Conservation (phyloP, 345 rosid species). For the Aquilaria sinensis region DNA sequence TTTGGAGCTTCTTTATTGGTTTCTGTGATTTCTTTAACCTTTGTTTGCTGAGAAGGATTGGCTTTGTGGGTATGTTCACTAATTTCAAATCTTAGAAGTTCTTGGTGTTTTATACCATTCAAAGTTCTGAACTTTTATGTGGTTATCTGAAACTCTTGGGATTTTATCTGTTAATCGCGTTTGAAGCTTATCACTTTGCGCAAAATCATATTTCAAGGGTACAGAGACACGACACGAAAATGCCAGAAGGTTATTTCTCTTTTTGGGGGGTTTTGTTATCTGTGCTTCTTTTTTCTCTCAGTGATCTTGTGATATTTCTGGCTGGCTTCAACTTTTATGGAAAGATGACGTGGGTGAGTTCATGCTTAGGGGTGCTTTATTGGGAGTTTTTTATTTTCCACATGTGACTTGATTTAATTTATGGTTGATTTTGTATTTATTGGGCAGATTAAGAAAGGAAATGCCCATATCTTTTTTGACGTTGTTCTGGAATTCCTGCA, state of each 20-base stretch:
- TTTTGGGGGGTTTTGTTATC: neutral
- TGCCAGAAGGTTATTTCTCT: neutral
- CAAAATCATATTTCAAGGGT: too few relatives aligned
- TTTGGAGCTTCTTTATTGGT: too few relatives aligned
- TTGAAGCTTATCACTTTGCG: neutral
- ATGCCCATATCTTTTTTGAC: neutral
- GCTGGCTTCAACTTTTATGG: neutral
- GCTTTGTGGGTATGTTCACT: too few relatives aligned
- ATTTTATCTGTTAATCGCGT: neutral
- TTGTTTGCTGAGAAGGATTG: too few relatives aligned
- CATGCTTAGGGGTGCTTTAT: neutral
- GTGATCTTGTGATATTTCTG: neutral
- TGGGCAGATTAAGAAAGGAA: neutral
- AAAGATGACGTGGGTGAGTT: neutral
- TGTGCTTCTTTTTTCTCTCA: neutral
- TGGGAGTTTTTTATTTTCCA: neutral
- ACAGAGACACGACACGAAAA: too few relatives aligned
- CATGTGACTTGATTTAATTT: neutral
- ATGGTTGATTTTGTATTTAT: neutral
- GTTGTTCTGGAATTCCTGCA: constrained; percentile 10
- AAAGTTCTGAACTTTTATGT: too few relatives aligned
- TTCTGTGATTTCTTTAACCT: too few relatives aligned
- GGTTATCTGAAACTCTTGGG: neutral
- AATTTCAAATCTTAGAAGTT: too few relatives aligned
- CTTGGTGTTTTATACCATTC: too few relatives aligned